A percentile compares a stretch with the other conserved stretches of the same genome.
phyloP scores from a whole-genome alignment of 805 yeast species.

The Martiniozyma abietophila region DNA sequence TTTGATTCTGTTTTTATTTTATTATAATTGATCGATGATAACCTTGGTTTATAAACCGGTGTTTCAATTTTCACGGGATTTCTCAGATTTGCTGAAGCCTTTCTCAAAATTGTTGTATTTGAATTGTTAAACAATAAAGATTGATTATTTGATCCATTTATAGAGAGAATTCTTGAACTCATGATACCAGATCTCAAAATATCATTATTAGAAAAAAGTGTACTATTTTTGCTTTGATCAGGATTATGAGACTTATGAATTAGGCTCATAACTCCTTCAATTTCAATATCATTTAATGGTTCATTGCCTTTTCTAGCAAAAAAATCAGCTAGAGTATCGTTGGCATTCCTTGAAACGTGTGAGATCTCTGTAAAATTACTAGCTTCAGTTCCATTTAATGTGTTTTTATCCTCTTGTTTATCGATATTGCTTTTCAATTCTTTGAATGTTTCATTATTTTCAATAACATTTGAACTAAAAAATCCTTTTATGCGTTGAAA shows the following conservation, averaged over 20 bases:
- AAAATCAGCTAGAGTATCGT: slow-evolving; percentile 56
- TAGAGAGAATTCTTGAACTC: slow-evolving; percentile 2
- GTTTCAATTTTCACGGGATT: slow-evolving; percentile 19
- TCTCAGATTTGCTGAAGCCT: slow-evolving; percentile 14
- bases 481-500: slow-evolving; percentile 10
- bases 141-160: slow-evolving; percentile 5
- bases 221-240: slow-evolving; percentile 9
- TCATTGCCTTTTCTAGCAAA: slow-evolving; percentile 65
- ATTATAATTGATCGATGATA: no score
- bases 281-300: slow-evolving; percentile 67
- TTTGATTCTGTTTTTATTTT: no score
- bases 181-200: slow-evolving; percentile 1
- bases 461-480: slow-evolving; percentile 4
- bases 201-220: no score
- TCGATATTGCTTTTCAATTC: no score
- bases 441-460: no score
- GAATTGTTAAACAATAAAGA: slow-evolving; percentile 10
- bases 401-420: no score
- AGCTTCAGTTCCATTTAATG: neutral
- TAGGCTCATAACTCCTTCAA: slow-evolving; percentile 70
- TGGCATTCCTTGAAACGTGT: slow-evolving; percentile 32
- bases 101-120: slow-evolving; percentile 17
- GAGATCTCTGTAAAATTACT: slow-evolving; percentile 12
- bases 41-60: no score
- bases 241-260: slow-evolving; percentile 32